Evolutionary conservation across 352 stramenopile species (phyloP).

Genomic region (Globisporangium megalacanthum): DNA sequence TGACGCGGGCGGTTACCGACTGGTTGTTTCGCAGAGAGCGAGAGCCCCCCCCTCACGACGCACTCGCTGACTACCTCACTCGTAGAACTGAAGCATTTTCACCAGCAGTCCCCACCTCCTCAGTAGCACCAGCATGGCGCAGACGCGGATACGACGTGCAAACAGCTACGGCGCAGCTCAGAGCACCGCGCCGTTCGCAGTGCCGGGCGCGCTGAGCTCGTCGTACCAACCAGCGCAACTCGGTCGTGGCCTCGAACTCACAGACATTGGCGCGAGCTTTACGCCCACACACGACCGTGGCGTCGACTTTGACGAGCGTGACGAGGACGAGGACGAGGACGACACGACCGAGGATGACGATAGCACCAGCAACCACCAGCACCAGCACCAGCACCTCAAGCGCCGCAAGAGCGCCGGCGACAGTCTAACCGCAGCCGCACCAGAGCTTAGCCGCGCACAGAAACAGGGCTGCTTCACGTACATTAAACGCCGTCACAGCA

Average conservation of each 20-base stretch:
- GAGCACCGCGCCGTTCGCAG: slow-evolving; percentile 1
- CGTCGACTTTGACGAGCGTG: slow-evolving; percentile 16
- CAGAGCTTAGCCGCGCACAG: slow-evolving; percentile 48
- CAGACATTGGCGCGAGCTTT: slow-evolving; percentile 2
- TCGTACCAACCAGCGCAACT: slow-evolving; percentile 10
- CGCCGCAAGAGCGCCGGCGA: slow-evolving; percentile 20
- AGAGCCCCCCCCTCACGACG: no score
- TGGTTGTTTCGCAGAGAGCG: no score
- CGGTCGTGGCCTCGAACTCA: background rate
- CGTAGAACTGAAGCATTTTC: background rate
- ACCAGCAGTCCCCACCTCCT: no score
- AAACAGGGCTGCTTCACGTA: slow-evolving; percentile 81
- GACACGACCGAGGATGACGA: slow-evolving; percentile 15
- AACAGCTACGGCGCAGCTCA: slow-evolving; percentile 11
- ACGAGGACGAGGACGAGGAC: slow-evolving; percentile 12
- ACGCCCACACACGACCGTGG: slow-evolving; percentile 7
- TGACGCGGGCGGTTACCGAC: no score
- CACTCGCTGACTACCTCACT: background rate
- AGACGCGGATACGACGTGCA: slow-evolving; percentile 10
- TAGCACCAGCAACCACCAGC: background rate
- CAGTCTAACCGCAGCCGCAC: background rate
- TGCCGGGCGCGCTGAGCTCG: slow-evolving; percentile 2
- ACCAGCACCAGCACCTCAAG: background rate
- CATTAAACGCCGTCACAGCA: slow-evolving; percentile 70
- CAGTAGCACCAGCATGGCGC: background rate